Percentiles rank a stretch among this genome's conserved stretches.
phyloP scores from a whole-genome alignment of 257 asterid species.

The Solanum paucissectum region DNA sequence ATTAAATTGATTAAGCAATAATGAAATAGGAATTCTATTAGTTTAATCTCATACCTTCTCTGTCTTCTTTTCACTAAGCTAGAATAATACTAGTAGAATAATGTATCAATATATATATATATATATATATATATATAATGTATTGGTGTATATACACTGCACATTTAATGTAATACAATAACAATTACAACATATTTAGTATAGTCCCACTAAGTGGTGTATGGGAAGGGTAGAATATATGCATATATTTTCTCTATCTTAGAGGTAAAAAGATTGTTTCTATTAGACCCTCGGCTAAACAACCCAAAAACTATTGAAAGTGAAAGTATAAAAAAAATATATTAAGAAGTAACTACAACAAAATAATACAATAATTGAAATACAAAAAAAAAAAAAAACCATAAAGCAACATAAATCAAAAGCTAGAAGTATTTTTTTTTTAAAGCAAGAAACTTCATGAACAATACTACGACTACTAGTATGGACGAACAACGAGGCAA shows the following conservation, averaged over 20 bases:
- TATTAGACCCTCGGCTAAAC: neutral
- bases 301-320: neutral
- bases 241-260: neutral
- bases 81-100: neutral
- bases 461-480: no score
- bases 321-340: neutral
- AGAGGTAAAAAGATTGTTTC: neutral
- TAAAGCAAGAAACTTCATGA: no score
- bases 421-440: no score
- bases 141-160: neutral
- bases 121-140: neutral
- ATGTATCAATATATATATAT: neutral
- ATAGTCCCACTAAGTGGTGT: no score
- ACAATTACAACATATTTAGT: no score
- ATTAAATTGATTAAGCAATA: neutral
- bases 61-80: neutral
- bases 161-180: neutral
- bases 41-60: neutral
- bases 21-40: neutral
- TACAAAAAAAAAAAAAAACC: no score
- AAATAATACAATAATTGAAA: no score
- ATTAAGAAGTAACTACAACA: no score
- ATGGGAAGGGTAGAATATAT: neutral
- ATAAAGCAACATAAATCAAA: no score
- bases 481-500: no score